Evolutionary conservation across 1,284 basidiomycete genomes (phyloP), one percentile per base, ranked within the genome.

Genomic region (Paramarasmius palmivorus): DNA sequence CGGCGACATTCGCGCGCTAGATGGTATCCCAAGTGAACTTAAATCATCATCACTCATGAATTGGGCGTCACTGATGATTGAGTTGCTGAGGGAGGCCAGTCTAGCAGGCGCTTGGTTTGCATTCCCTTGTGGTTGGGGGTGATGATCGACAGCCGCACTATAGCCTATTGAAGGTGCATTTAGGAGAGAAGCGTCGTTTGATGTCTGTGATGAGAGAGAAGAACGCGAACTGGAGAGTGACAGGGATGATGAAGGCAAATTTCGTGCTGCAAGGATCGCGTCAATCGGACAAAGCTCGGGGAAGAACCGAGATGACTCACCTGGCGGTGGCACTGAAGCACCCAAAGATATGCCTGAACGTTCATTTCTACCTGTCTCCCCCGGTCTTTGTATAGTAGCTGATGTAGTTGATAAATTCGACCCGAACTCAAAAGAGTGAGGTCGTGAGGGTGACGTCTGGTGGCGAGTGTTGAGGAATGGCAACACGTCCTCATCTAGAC

Each of bases 401-500:
- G 40, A 9, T 19, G 40, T n/a, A 15, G 20, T 22, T 19, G 40
- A 8, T 41, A 12, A 19, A 20, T n/a, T 10, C 12, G 26, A 34
- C 15, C 17, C 35, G n/a, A 41, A 25, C 6, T 39, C 34, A 25
- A 56, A 55, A 22, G 55, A 57, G 20, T 58, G 57, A 42, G 57
- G 53, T 39, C 59, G 50, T 34, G 61, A 54, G 15, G 60, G 57
- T 20, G 61, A 50, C 4, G 57, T 49, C 25, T 58, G 56, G 14
- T 53, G 35, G 29, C 58, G 55, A 17, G 59, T 57, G 34, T 60
- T 51, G 15, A 66, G 54, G 42, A 59, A 63, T 4, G 63, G 59
- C 7, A 59, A 53, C 0, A 46, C 41, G 23, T 44, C 32, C 32
- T 26, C 22, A 32, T 46, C 25, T 4, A 46, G 47, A 14, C 57